Evolutionary conservation across 139 green algal species (phyloP).

Genomic region (Astrephomene gubernaculifera): DNA sequence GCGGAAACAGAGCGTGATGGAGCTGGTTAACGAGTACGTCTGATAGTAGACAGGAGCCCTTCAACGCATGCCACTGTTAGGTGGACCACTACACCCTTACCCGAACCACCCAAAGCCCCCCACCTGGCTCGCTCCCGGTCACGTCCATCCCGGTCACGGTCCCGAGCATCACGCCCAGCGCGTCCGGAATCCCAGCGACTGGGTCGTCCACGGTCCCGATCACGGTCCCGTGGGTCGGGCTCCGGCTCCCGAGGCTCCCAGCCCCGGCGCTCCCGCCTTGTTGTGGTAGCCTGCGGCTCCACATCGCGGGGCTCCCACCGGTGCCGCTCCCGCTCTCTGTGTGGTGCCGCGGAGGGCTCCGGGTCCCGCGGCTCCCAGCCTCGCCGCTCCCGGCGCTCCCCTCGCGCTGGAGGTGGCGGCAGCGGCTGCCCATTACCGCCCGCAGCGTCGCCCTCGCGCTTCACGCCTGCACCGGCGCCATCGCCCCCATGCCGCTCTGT

Average conservation of each 20-base stretch:
- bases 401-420: conserved; percentile 5
- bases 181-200: conserved; percentile 7
- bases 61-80: no score
- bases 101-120: no score
- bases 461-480: background rate
- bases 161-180: background rate
- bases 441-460: background rate
- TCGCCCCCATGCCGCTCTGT: background rate
- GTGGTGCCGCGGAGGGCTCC: background rate
- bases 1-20: no score
- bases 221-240: background rate
- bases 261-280: background rate
- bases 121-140: conserved; percentile 16
- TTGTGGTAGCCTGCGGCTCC: background rate
- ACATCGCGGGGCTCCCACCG: conserved; percentile 9
- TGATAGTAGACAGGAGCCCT: no score
- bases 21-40: no score
- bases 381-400: conserved; percentile 14
- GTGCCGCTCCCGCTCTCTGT: background rate
- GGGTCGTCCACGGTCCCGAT: conserved; percentile 11
- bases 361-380: conserved; percentile 12
- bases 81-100: no score
- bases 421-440: background rate
- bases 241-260: conserved; percentile 31
- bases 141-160: background rate